Conservation (phyloP, 345 rosid species). For the Triadica sebifera region DNA sequence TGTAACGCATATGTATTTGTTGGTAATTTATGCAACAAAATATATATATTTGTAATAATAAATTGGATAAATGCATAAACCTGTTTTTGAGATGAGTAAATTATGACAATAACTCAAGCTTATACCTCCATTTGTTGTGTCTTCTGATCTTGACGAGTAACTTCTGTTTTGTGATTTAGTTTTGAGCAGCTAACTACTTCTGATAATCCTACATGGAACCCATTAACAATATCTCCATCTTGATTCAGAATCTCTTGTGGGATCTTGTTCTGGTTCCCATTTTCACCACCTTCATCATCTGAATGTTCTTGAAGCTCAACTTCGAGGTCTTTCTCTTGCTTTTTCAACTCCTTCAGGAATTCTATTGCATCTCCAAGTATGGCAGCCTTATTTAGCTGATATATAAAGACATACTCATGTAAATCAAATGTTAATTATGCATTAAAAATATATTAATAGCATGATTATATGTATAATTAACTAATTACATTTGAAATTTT, state of each 20-base stretch:
- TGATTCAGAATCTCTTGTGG: conserved; percentile 37
- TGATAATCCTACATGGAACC: conserved; percentile 41
- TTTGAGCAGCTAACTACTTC: conserved; percentile 36
- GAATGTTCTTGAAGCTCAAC: conserved; percentile 83
- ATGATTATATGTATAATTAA: too few relatives aligned
- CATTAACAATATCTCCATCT: conserved; percentile 33
- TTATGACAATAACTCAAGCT: too few relatives aligned
- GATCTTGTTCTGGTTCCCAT: conserved; percentile 24
- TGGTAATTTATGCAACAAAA: too few relatives aligned
- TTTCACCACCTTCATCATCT: conserved; percentile 52
- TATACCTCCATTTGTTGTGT: conserved; percentile 95
- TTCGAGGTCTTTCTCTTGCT: conserved; percentile 71
- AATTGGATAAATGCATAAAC: too few relatives aligned
- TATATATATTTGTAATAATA: too few relatives aligned
- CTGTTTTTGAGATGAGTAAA: too few relatives aligned
- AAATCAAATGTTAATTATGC: too few relatives aligned
- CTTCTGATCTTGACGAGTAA: conserved; percentile 40
- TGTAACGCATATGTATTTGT: too few relatives aligned
- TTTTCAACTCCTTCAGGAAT: conserved; percentile 74
- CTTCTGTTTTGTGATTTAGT: conserved; percentile 47
- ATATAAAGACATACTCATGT: background rate
- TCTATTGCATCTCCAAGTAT: conserved; percentile 91
- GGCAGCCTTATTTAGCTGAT: conserved; percentile 82
- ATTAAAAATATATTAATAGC: too few relatives aligned
- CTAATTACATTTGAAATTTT: conserved; percentile 61